Base-by-base conservation (phyloP, 352 stramenopile genomes). In the Pythium brachiatum region DNA sequence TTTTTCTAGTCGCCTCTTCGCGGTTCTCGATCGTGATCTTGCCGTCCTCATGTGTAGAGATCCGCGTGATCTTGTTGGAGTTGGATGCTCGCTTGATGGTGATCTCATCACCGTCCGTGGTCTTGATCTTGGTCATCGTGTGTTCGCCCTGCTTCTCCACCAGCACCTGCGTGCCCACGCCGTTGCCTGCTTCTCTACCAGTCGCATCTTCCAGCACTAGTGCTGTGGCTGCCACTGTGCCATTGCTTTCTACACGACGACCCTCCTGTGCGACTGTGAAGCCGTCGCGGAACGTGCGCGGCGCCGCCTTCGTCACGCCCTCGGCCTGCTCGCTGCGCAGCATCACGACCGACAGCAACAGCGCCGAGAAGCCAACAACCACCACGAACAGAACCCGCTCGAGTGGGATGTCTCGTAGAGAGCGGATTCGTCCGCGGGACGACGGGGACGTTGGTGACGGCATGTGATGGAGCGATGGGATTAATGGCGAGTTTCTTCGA, bases 21-120 rank as follows among this genome's bases (percentile, higher is more conserved):
- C 57, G 12, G 38, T 79, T 79, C 55, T 91, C 79, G 53, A 91
- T 91, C 56, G 78, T 91, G 62, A 91, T 86, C 57, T 85, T 88
- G 43, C 82, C 82, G 59, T 83, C 78, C 23, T 91, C 79, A 52
- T 91, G 73, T 2, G 76, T 69, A 31, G 78, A 89, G 41, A 91
- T 91, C 27, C 69, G 87, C 20, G 80, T 91, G 64, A 88, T 73
- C 56, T 86, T 85, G 25, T 88, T 87, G 58, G 75, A 83, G 27
- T 66, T 85, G 15, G 67, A 66, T 1, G 61, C 69, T 25, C 78
- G 78, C 57, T 88, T 88, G 68, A 91, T 91, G 34, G 82, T 91
- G 72, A 91, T 89, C 69, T 89, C 81, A 61, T 91, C 79, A 43
- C 81, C 81, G 44, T 86, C 79, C 59, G 88, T 73, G 23, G 80